Evolutionary conservation across 78 protist genomes (phyloP).

Genomic region (Monosiga brevicollis): DNA sequence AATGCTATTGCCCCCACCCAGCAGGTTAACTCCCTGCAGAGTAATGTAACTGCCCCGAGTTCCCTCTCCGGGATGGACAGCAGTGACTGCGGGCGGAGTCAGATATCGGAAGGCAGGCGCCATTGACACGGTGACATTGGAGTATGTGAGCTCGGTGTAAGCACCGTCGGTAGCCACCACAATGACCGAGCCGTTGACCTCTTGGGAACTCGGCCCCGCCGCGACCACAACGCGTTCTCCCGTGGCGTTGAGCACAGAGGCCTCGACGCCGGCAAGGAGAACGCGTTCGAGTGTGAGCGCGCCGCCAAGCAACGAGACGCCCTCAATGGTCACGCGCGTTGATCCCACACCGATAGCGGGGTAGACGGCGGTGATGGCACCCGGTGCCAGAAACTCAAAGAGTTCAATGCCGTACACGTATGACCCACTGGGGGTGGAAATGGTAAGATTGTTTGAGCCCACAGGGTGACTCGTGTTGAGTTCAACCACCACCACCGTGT

Average conservation of each 20-base stretch:
- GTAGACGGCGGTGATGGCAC: not conserved
- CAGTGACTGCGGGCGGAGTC: too few relatives aligned
- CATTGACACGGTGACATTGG: too few relatives aligned
- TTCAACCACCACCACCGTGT: not conserved
- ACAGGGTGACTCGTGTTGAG: not conserved
- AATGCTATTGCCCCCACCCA: not conserved
- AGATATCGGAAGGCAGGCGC: too few relatives aligned
- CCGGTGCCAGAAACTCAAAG: not conserved
- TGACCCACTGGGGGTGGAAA: not conserved
- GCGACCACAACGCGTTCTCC: too few relatives aligned
- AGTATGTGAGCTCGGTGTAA: too few relatives aligned
- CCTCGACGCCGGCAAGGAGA: not conserved
- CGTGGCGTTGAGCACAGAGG: not conserved
- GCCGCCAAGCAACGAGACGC: not conserved
- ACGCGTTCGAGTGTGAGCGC: not conserved
- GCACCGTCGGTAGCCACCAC: too few relatives aligned
- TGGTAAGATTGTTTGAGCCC: not conserved
- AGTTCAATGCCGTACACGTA: not conserved
- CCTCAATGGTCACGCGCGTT: not conserved
- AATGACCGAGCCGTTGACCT: too few relatives aligned
- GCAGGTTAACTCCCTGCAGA: not conserved
- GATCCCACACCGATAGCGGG: not conserved
- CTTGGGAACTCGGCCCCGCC: too few relatives aligned
- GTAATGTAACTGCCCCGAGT: not conserved
- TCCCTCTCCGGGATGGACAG: too few relatives aligned